Conservation (phyloP, 208 protist species). For the Naegleria fowleri region DNA sequence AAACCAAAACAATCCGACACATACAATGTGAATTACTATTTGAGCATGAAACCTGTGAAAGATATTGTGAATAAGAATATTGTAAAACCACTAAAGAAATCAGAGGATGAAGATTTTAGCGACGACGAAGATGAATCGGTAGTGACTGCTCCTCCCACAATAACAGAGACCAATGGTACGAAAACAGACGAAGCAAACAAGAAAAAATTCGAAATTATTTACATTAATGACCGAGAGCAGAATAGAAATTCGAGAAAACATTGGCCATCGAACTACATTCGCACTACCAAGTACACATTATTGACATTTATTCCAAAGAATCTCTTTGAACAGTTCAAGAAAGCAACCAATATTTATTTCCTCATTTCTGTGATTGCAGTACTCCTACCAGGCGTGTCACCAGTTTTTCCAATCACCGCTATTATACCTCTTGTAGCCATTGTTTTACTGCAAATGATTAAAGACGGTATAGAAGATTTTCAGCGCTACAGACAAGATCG, state of each 20-base stretch:
- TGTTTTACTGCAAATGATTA: conserved; percentile 43
- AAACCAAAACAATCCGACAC: background rate
- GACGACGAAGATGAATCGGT: background rate
- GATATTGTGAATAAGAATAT: background rate
- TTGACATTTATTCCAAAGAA: conserved; percentile 64
- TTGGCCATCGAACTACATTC: conserved; percentile 35
- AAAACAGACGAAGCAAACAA: background rate
- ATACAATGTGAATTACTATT: background rate
- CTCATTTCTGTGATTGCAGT: conserved; percentile 47
- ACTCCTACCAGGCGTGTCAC: conserved; percentile 46
- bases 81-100: background rate
- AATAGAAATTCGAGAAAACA: background rate
- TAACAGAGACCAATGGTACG: background rate
- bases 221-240: background rate
- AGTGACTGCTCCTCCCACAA: background rate
- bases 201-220: background rate
- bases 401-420: conserved; percentile 48
- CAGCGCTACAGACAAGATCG: conserved; percentile 54
- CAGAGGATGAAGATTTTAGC: background rate
- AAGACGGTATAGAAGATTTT: conserved; percentile 51
- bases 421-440: conserved; percentile 47
- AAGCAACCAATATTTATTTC: conserved; percentile 62
- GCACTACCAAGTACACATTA: conserved; percentile 60
- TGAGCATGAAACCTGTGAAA: background rate
- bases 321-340: conserved; percentile 59